These are phyloP conservation scores for Penicillium atrosanguineum DNA, from an alignment of 495 filamentous ascomycete species.

Conservation along the genomic window DNA sequence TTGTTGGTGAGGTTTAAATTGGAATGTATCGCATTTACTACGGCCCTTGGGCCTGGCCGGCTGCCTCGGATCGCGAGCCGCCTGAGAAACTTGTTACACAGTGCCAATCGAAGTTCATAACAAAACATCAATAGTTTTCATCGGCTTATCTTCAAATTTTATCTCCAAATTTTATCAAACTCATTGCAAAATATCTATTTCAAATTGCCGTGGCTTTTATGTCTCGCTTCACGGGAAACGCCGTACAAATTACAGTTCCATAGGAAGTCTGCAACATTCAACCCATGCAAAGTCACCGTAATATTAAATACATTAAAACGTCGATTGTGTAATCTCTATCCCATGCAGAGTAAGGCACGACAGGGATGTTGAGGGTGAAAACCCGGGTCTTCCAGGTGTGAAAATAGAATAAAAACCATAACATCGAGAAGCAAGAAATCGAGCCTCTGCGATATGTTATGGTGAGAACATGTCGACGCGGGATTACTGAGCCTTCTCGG, in stretches of 20 bases:
- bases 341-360: background rate
- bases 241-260: background rate
- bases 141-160: background rate
- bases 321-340: conserved; percentile 1
- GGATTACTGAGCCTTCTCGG: conserved; percentile 51
- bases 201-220: background rate
- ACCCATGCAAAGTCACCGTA: background rate
- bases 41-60: too few relatives aligned
- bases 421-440: background rate
- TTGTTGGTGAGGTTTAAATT: too few relatives aligned
- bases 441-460: background rate
- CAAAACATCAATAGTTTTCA: background rate
- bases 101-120: background rate
- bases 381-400: background rate
- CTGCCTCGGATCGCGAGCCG: too few relatives aligned
- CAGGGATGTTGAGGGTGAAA: background rate
- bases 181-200: background rate
- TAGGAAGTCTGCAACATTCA: background rate
- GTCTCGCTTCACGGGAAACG: background rate
- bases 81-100: too few relatives aligned
- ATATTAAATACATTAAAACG: conserved; percentile 10
- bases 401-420: too few relatives aligned
- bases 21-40: too few relatives aligned
- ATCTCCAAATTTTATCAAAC: too few relatives aligned
- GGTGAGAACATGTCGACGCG: background rate